Evolutionary conservation across 1,284 basidiomycete genomes (phyloP), one percentile per base, ranked within the genome.

Genomic region (Farysia itapuensis): DNA sequence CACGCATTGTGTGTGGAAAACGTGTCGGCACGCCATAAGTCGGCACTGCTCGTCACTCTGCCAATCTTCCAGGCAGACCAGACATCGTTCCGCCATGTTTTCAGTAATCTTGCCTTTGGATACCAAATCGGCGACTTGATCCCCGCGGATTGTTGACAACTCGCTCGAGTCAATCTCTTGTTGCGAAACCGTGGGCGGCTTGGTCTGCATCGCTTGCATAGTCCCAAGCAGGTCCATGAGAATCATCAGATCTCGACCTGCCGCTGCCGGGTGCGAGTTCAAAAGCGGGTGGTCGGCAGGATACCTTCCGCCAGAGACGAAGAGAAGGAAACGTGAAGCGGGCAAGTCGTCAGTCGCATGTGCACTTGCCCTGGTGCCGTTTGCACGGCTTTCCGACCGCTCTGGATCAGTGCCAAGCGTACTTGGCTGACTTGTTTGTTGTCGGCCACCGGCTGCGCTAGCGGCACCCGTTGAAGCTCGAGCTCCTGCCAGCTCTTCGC

Each of bases 31-130:
- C 8, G 51, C 58, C 23, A 74, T 51, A 16, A 71, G 28, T 1
- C 72, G 53, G 20, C 66, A 64, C 3, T 67, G 56, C 37, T 73
- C 68, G 18, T 67, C 64, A 21, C 60, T 50, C 39, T 68, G 48
- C 72, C 72, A 74, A 8, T 73, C 70, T 33, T 72, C 72, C 18
- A 72, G 50, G 33, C 72, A 74, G 18, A 74, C 67, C 26, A 71
- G 43, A 32, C 72, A 74, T 32, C 67, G 67, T 39, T 73, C 72
- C 3, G 42, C 37, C 39, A 70, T 73, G 34, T 71, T 72, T 23
- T 74, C 72, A n/a, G 59, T 67, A 28, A 73, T 50, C 23, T 58
- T 44, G 26, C 64, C 66, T 9, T 47, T 28, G 7, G n/a, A 24
- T 16, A 47, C 39, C 43, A 64, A 30, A 16, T 14, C 31, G 1